Conservation (phyloP, 2,329 filamentous ascomycete species). For the Penicillium sp. region DNA sequence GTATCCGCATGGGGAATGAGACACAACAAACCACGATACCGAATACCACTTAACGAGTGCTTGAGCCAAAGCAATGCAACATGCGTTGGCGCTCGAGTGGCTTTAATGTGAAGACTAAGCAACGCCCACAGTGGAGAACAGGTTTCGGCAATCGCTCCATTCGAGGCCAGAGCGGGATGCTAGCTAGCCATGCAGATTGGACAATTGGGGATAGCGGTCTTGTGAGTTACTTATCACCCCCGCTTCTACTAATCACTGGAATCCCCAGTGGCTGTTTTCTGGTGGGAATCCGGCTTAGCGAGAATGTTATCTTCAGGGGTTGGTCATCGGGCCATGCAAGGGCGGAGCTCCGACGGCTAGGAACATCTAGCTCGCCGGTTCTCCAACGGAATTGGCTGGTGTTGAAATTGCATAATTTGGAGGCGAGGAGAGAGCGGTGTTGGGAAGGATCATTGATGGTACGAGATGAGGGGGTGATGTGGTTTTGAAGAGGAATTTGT, state of each 20-base stretch:
- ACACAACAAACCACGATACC: constrained; percentile 6
- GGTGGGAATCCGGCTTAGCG: not conserved
- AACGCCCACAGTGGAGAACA: constrained; percentile 9
- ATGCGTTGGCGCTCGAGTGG: not conserved
- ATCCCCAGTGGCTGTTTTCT: too few species aligned
- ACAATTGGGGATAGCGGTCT: not conserved
- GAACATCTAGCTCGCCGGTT: not conserved
- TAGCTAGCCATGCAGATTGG: not conserved
- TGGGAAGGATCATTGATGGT: too few species aligned
- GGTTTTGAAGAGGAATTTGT: too few species aligned
- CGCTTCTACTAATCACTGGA: not conserved
- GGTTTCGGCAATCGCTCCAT: constrained; percentile 6
- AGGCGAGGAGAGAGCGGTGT: not conserved
- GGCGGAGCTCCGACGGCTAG: constrained; percentile 27
- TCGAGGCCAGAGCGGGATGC: constrained; percentile 1
- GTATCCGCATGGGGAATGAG: constrained; percentile 19
- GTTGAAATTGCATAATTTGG: not conserved
- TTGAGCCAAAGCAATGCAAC: not conserved
- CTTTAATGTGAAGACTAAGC: constrained; percentile 8
- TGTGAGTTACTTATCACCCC: constrained; percentile 13
- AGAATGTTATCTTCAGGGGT: constrained; percentile 6
- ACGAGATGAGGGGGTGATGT: too few species aligned
- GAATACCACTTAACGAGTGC: not conserved
- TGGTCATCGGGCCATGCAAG: constrained; percentile 2
- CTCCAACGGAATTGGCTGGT: constrained; percentile 1